Evolutionary conservation across 331 rosid species (phyloP), one percentile per base, ranked within the genome.

Genomic region (Cucumis variabilis): DNA sequence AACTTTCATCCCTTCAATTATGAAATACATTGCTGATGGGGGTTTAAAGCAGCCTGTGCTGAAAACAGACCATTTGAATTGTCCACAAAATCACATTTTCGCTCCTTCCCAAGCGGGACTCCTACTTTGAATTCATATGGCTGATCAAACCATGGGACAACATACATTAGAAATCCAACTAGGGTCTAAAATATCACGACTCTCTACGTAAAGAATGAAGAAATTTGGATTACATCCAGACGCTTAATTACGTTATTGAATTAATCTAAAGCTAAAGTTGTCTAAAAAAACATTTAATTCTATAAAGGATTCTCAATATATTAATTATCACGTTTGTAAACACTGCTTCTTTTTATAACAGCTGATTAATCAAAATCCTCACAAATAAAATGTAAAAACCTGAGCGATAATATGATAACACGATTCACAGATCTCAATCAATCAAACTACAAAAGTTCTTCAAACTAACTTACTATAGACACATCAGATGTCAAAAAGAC

Each of bases 41-140:
- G 99, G 99, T 91, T 93, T 97, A 14, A 98, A 98, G 98, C 92
- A 67, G 99, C 99, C 92, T 97, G 99, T 85, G 98, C 98, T 24
- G 98, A 97, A 91, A 97, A 95, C 46, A 97, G 88, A 86, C 98
- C 98, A 88, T 97, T 97, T 28, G 98, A 98, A 65, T 94, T 97
- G 90, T 97, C 98, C 17, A 92, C 98, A 89, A 92, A 94, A 11
- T 95, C 98, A 21, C 98, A 95, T 88, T 95, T 97, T 93, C 99
- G 91, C 89, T 97, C 99, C 91, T 94, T 97, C 68, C 99, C 99
- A 0, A 98, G 95, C 23, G 93, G 90, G 87, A 96, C 92, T 84
- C 98, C 99, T 81, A 97, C 98, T 90, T 60, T 92, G 96, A 97
- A 97, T 89, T 87, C 95, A 58, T 97, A 97, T 13, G 98, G 98